Conservation (phyloP, 805 yeast species). For the Kregervanrija pseudodelftensis region DNA sequence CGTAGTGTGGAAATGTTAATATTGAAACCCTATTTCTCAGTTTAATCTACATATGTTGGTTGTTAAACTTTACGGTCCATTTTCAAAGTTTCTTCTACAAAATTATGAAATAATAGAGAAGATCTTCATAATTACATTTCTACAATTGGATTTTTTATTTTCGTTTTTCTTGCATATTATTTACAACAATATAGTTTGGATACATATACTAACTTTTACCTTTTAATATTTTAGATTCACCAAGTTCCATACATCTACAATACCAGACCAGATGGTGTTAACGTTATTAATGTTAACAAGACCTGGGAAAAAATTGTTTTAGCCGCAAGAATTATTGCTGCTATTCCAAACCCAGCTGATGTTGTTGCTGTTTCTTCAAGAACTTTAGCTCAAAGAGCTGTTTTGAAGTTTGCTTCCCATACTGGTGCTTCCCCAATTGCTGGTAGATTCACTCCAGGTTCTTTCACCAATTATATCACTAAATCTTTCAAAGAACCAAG, state of each 20-base stretch:
- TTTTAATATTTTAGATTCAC: conserved; percentile 57
- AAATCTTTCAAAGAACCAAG: conserved; percentile 99
- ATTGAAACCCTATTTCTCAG: too few relatives aligned
- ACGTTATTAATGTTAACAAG: conserved; percentile 96
- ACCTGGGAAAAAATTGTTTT: conserved; percentile 99
- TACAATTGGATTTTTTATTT: background rate
- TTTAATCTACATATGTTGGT: too few relatives aligned
- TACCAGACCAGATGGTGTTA: conserved; percentile 99
- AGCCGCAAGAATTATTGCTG: conserved; percentile 99
- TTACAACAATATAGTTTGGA: background rate
- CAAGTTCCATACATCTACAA: conserved; percentile 94
- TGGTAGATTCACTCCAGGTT: conserved; percentile 99
- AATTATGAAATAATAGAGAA: conserved; percentile 2
- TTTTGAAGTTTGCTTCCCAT: conserved; percentile 98
- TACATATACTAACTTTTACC: conserved; percentile 5
- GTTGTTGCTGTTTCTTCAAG: conserved; percentile 98
- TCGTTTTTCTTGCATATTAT: background rate
- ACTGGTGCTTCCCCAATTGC: conserved; percentile 99
- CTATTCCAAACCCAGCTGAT: conserved; percentile 97
- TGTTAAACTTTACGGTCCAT: too few relatives aligned
- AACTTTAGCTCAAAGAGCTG: conserved; percentile 99
- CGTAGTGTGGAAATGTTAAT: too few relatives aligned
- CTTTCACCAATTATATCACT: conserved; percentile 99
- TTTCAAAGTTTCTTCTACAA: too few relatives aligned
- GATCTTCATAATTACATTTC: background rate